phyloP scores from a whole-genome alignment of 306 rosid genomes.

The Begonia masoniana region DNA sequence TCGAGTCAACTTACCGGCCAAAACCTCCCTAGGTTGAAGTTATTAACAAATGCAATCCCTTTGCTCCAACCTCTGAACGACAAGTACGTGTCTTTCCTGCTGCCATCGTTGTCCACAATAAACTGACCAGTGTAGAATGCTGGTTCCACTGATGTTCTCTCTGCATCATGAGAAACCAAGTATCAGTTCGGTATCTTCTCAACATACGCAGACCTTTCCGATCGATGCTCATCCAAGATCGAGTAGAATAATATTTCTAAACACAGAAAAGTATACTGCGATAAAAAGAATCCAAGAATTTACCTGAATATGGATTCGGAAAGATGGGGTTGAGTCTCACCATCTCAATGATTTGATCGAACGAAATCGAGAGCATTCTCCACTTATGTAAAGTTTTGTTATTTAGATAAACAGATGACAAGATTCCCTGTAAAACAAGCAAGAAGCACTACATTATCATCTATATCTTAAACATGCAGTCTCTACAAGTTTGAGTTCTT shows the following conservation, averaged over 20 bases:
- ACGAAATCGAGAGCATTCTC: constrained; percentile 63
- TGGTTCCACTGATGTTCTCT: constrained; percentile 42
- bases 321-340: constrained; percentile 28
- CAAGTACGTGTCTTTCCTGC: constrained; percentile 56
- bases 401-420: constrained; percentile 70
- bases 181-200: too few relatives aligned
- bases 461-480: too few relatives aligned
- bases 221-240: too few relatives aligned
- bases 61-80: constrained; percentile 74
- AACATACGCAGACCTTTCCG: too few relatives aligned
- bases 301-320: constrained; percentile 28
- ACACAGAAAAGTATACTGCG: too few relatives aligned
- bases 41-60: constrained; percentile 69
- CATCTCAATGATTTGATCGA: constrained; percentile 52
- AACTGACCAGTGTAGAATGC: constrained; percentile 63
- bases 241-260: too few relatives aligned
- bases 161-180: constrained; percentile 21
- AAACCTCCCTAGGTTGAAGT: constrained; percentile 77
- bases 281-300: too few relatives aligned
- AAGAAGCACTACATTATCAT: constrained; percentile 9
- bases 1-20: constrained; percentile 59
- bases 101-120: constrained; percentile 34
- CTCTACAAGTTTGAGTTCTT: too few relatives aligned
- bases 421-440: constrained; percentile 53
- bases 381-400: constrained; percentile 33